Evolutionary conservation across 345 rosid genomes (phyloP).

Genomic region (Salix arbutifolia): DNA sequence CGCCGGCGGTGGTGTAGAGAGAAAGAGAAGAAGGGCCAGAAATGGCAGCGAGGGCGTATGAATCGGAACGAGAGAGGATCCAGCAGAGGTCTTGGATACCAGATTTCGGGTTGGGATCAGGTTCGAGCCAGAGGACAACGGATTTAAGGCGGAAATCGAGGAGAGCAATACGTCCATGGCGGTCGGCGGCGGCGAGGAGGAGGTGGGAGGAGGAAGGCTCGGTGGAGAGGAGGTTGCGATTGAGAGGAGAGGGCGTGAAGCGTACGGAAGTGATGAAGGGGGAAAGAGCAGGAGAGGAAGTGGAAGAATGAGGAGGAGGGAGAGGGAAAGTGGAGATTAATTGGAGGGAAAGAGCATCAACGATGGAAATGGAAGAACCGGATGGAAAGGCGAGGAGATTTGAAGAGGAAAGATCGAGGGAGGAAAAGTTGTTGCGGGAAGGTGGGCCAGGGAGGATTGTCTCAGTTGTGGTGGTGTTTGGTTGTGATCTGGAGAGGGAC

Average conservation of each 20-base stretch:
- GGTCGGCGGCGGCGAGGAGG: slow-evolving; percentile 83
- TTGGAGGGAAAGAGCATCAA: slow-evolving; percentile 84
- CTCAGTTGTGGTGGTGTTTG: slow-evolving; percentile 40
- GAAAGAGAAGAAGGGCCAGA: slow-evolving; percentile 72
- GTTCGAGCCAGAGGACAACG: slow-evolving; percentile 56
- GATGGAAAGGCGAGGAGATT: slow-evolving; percentile 84
- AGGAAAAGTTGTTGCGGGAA: slow-evolving; percentile 84
- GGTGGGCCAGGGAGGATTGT: slow-evolving; percentile 90
- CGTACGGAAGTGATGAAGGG: slow-evolving; percentile 80
- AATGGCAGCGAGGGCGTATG: slow-evolving; percentile 59
- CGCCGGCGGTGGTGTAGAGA: slow-evolving; percentile 37
- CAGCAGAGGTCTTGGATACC: slow-evolving; percentile 92
- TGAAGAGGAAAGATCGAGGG: slow-evolving; percentile 67
- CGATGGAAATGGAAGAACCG: slow-evolving; percentile 72
- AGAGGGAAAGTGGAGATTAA: slow-evolving; percentile 70
- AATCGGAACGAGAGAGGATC: slow-evolving; percentile 51
- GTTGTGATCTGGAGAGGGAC: slow-evolving; percentile 35
- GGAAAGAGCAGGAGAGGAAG: slow-evolving; percentile 51
- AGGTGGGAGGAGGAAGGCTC: slow-evolving; percentile 72
- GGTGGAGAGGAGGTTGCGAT: slow-evolving; percentile 71
- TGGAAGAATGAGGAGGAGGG: slow-evolving; percentile 51
- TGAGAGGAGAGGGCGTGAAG: slow-evolving; percentile 80
- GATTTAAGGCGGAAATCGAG: slow-evolving; percentile 71
- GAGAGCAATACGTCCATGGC: slow-evolving; percentile 86
- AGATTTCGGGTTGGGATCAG: slow-evolving; percentile 51